Evolutionary conservation across 1,139 yeast species (phyloP), one percentile per base, ranked within the genome.

Genomic region (Zygoascus hellenicus): DNA sequence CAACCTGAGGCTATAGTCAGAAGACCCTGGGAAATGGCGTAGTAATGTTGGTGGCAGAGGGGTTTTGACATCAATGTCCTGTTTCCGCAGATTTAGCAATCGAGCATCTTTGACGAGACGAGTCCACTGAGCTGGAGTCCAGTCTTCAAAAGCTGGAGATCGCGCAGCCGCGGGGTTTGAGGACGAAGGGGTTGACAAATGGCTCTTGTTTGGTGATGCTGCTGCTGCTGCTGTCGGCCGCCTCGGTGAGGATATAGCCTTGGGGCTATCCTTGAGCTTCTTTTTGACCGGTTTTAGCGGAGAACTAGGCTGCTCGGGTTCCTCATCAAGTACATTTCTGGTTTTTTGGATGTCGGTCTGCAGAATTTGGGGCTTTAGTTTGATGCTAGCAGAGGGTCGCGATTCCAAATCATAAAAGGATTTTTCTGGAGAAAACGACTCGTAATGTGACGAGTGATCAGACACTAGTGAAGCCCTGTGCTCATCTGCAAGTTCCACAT

Each of bases 61-160:
- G 13, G 26, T 13, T 10, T 28, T 15, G 5, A 17, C 14, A 16
- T 17, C 28, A 3, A 41, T n/a, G 9, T 41, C 43, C 4, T 34
- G 38, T 10, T 14, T 15, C 10, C 43, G 35, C 22, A 41, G 3
- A 15, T 41, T 34, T 5, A 41, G 17, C 29, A 19, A 15, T 33
- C 13, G 19, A 15, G 43, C 43, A 32, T 33, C 36, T 19, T 34
- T 33, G 28, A 33, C 32, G n/a, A 41, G 13, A 13, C 35, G 35
- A 6, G 43, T 19, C 43, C 43, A 41, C 19, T 41, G 43, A 3
- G 28, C 30, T 4, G 43, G 38, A 10, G 43, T 41, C 43, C 43
- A 41, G 13, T 33, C 35, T 2, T 33, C 43, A 32, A 32, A 41
- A 5, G 43, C 43, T 6, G 30, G 39, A 7, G 39, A 36, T 22